Evolutionary conservation across 306 rosid species (phyloP), one percentile per base, ranked within the genome.

Genomic region (barrel medic (Medicago truncatula)): DNA sequence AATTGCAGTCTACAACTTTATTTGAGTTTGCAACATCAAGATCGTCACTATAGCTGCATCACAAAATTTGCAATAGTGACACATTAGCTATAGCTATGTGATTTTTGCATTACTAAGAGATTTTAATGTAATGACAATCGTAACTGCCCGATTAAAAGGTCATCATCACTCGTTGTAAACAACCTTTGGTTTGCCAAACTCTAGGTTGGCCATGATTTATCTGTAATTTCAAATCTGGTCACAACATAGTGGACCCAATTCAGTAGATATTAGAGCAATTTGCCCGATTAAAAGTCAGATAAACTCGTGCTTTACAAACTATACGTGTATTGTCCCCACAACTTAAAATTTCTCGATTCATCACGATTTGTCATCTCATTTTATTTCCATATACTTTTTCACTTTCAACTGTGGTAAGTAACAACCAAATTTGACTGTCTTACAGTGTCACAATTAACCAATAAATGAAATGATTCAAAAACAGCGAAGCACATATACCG

Each of bases 201-300:
- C 58, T 58, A 83, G 31, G 49, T 50, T 74, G 68, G 53, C 52
- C 63, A 73, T 52, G 75, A 74, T 67, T 77, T 47, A 71, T 34
- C 57, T 77, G 63, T 56, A 20, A 17, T 56, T 9, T 56, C 25
- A 16, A 56, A 56, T 20, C 14, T 10, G 2, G 31, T 65, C 77
- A 75, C 79, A 52, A 60, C 23, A 59, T 64, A 70, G 83, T 81
- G 87, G 92, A 85, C 75, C 89, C 83, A 64, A 69, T 77, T 47
- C 78, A 65, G 80, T 71, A 70, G 28, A 54, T 18, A 18, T 56
- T 10, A 11, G 62, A 56, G 15, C 31, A 56, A 56, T 4, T 56
- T 49, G 44, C 76, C 77, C 80, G 28, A 53, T 56, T 16, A 36
- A 84, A 81, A 67, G 73, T 76, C 69, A 49, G 70, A 34, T 43